A percentile compares a stretch with the other conserved stretches of the same genome.
Conservation (phyloP, 2,329 filamentous ascomycete species). For the Talaromyces sp. region DNA sequence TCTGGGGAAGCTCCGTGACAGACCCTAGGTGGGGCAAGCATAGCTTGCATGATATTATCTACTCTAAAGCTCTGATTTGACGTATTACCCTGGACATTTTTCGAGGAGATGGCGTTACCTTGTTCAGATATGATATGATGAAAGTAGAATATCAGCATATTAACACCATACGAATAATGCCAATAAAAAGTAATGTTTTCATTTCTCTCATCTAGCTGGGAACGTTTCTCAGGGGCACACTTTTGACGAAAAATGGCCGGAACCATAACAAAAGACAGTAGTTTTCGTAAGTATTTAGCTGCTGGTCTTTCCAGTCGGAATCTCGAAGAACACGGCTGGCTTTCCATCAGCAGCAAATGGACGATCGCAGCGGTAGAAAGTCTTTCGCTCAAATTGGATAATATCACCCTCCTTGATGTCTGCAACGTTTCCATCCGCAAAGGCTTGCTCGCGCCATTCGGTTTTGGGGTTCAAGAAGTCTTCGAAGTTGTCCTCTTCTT, state of each 20-base stretch:
- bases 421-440: constrained; percentile 77
- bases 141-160: not conserved
- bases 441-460: constrained; percentile 67
- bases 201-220: not conserved
- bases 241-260: not conserved
- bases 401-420: constrained; percentile 82
- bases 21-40: constrained; percentile 10
- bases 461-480: constrained; percentile 77
- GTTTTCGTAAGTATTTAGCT: not conserved
- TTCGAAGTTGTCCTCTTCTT: constrained; percentile 81
- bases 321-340: constrained; percentile 64
- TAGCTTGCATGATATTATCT: not conserved
- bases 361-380: constrained; percentile 81
- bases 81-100: not conserved
- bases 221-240: not conserved
- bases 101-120: not conserved
- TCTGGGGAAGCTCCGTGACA: not conserved
- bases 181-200: not conserved
- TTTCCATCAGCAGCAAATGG: constrained; percentile 54
- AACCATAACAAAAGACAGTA: no score
- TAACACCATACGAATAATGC: not conserved
- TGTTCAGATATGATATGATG: not conserved
- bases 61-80: not conserved
- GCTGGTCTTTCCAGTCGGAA: constrained; percentile 60
- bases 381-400: constrained; percentile 91